Percentiles rank a stretch among this genome's conserved stretches.
Evolutionary conservation across 1,139 yeast species (phyloP).

Genomic region (Magnusiomyces magnusii): DNA sequence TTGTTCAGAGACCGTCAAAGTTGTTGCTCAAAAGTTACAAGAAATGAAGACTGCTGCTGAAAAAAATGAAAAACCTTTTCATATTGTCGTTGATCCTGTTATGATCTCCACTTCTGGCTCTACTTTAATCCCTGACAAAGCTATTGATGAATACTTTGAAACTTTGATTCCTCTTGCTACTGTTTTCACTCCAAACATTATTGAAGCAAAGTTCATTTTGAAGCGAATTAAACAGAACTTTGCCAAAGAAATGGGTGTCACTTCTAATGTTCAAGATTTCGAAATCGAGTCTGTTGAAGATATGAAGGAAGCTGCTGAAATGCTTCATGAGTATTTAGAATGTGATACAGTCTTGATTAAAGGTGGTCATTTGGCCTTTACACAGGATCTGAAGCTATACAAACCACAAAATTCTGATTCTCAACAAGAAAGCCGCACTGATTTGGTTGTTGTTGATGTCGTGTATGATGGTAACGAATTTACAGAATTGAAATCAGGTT

Average conservation of each 20-base stretch:
- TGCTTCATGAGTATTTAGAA: constrained; percentile 36
- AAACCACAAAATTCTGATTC: constrained; percentile 15
- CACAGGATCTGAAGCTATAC: constrained; percentile 19
- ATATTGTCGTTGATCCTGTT: constrained; percentile 68
- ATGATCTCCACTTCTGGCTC: constrained; percentile 76
- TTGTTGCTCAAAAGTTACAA: constrained; percentile 37
- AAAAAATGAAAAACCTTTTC: constrained; percentile 31
- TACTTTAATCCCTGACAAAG: constrained; percentile 43
- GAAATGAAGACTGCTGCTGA: neutral
- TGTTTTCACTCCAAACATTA: constrained; percentile 69
- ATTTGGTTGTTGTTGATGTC: constrained; percentile 45
- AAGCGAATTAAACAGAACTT: constrained; percentile 23
- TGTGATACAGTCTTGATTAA: constrained; percentile 56
- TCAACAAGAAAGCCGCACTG: neutral
- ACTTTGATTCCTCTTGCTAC: constrained; percentile 47
- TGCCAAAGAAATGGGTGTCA: constrained; percentile 15
- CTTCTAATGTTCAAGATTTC: neutral
- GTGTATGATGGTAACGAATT: constrained; percentile 45
- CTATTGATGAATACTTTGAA: constrained; percentile 40
- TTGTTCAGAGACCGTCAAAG: constrained; percentile 48
- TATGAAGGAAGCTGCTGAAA: constrained; percentile 38
- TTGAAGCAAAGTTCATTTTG: constrained; percentile 46
- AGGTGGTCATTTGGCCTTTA: constrained; percentile 70
- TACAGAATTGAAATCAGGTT: constrained; percentile 45
- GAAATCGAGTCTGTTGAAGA: constrained; percentile 31